A percentile compares a stretch with the other conserved stretches of the same genome.
Conservation (phyloP, 345 rosid species). For the Rhodamnia rubescens region DNA sequence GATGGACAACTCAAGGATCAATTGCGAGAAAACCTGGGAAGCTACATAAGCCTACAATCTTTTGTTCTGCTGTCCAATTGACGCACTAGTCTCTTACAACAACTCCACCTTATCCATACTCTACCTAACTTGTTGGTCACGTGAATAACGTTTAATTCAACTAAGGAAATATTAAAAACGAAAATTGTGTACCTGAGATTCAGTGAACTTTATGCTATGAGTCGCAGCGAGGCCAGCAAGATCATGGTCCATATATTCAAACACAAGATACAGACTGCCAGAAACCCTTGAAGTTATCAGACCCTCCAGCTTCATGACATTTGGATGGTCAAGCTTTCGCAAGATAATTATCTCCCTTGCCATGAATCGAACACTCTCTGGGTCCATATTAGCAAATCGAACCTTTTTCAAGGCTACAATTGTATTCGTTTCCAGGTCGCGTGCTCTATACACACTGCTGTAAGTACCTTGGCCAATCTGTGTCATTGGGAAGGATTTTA, state of each 20-base stretch:
- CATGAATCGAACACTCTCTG: conserved; percentile 60
- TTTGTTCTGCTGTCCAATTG: neutral
- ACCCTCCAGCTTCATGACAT: conserved; percentile 57
- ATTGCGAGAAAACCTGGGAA: neutral
- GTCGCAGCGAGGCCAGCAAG: conserved; percentile 43
- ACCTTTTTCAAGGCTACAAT: conserved; percentile 56
- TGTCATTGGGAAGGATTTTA: neutral
- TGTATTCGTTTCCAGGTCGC: conserved; percentile 42
- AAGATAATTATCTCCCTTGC: conserved; percentile 51
- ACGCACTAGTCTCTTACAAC: neutral
- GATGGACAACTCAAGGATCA: neutral
- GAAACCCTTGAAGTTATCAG: conserved; percentile 41
- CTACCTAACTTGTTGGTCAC: neutral
- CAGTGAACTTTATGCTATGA: conserved; percentile 30
- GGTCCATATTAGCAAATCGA: conserved; percentile 55
- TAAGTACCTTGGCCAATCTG: conserved; percentile 69
- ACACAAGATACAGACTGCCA: conserved; percentile 42
- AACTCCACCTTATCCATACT: neutral
- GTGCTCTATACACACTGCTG: conserved; percentile 51
- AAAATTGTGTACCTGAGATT: conserved; percentile 30
- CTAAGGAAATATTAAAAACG: neutral
- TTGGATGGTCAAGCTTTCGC: conserved; percentile 48
- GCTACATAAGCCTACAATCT: neutral
- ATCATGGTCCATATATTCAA: conserved; percentile 61
- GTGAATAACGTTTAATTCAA: neutral